Evolutionary conservation across 495 filamentous ascomycete species (phyloP).

Genomic region (Annulohypoxylon stygium): DNA sequence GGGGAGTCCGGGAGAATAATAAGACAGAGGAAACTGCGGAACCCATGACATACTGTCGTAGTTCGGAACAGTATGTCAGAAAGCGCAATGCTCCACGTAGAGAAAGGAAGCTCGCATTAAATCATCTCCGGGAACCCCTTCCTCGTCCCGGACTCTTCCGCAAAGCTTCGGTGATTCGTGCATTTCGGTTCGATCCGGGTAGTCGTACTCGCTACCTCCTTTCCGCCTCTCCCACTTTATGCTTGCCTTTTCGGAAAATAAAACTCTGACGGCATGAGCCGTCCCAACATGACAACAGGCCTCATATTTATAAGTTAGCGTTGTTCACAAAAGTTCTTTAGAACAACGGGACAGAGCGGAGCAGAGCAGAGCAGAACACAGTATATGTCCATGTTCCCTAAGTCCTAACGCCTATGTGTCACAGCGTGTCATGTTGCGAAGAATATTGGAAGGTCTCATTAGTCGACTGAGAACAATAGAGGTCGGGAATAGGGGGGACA

Average conservation of each 20-base stretch:
- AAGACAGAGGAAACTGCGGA: slow-evolving; percentile 3
- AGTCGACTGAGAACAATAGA: neutral
- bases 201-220: neutral
- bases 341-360: neutral
- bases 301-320: slow-evolving; percentile 1
- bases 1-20: neutral
- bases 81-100: slow-evolving; percentile 4
- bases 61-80: neutral
- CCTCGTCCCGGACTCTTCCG: slow-evolving; percentile 4
- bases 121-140: neutral
- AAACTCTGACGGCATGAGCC: neutral
- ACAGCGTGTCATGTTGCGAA: neutral
- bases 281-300: neutral
- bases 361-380: neutral
- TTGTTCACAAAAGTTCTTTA: neutral
- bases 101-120: slow-evolving; percentile 3
- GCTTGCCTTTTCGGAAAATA: neutral
- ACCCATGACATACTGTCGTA: neutral
- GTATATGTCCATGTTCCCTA: neutral
- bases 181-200: neutral
- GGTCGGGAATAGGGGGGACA: neutral
- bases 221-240: neutral
- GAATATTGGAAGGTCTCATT: neutral
- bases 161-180: slow-evolving; percentile 9
- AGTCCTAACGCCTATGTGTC: neutral